phyloP scores from a whole-genome alignment of 768 basidiomycete genomes.

The Lanmaoa pseudosensibilis region DNA sequence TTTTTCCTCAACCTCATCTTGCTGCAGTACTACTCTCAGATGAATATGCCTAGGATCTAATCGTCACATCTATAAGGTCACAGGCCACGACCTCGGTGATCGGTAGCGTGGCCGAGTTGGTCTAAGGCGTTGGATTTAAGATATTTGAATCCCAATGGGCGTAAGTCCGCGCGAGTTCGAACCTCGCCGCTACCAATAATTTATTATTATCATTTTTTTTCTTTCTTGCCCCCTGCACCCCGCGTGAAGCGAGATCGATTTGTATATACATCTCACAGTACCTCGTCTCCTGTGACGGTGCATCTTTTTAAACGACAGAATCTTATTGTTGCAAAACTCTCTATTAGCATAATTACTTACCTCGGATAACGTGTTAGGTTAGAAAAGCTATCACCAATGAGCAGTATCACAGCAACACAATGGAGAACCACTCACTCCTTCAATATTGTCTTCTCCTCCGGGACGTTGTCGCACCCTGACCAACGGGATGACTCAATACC shows the following conservation, averaged over 20 bases:
- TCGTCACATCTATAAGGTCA: neutral
- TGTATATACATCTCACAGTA: neutral
- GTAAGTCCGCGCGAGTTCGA: slow-evolving; percentile 87
- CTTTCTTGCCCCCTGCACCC: neutral
- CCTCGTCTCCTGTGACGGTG: neutral
- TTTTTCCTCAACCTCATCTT: neutral
- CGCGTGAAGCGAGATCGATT: neutral
- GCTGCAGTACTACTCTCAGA: too few species aligned
- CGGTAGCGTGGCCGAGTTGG: slow-evolving; percentile 82
- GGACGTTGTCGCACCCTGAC: slow-evolving; percentile 65
- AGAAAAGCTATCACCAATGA: slow-evolving; percentile 31
- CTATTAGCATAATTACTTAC: neutral
- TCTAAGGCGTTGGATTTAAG: slow-evolving; percentile 94
- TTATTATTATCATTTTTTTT: slow-evolving; percentile 11
- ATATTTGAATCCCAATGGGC: slow-evolving; percentile 76
- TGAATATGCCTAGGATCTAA: too few species aligned
- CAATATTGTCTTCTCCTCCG: slow-evolving; percentile 64
- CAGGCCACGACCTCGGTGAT: slow-evolving; percentile 12
- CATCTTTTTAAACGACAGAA: neutral
- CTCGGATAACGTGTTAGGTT: neutral
- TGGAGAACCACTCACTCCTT: slow-evolving; percentile 31
- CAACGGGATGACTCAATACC: neutral
- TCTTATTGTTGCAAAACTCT: neutral
- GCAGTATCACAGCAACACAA: neutral
- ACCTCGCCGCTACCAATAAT: slow-evolving; percentile 76